phyloP scores from a whole-genome alignment of 805 yeast genomes.

The Barnettozyma sp. region DNA sequence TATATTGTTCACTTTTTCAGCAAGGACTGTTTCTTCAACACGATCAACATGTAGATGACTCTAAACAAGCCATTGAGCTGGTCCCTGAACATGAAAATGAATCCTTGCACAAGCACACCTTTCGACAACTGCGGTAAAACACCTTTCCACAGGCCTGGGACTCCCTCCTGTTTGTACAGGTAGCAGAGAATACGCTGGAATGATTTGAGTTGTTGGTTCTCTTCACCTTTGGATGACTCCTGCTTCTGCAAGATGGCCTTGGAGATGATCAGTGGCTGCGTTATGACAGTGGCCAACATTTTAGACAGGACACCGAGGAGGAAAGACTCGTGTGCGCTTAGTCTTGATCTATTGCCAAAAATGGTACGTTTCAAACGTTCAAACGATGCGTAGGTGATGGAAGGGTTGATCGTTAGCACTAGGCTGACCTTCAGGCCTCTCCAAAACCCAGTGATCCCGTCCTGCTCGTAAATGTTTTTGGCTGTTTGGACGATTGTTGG shows the following conservation, averaged over 20 bases:
- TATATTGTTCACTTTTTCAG: background rate
- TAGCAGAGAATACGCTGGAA: constrained; percentile 59
- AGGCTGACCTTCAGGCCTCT: constrained; percentile 75
- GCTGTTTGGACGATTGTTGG: constrained; percentile 36
- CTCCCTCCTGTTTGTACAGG: constrained; percentile 58
- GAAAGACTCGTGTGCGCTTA: constrained; percentile 61
- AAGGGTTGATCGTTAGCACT: constrained; percentile 74
- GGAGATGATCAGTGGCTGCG: constrained; percentile 81
- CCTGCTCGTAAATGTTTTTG: constrained; percentile 47
- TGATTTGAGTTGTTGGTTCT: constrained; percentile 39
- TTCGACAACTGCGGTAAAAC: constrained; percentile 71
- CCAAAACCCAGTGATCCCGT: constrained; percentile 73
- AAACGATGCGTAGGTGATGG: constrained; percentile 78
- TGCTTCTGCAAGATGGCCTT: constrained; percentile 70
- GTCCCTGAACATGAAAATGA: constrained; percentile 64
- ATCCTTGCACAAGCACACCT: constrained; percentile 80
- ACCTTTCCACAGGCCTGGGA: constrained; percentile 69
- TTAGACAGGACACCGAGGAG: constrained; percentile 74
- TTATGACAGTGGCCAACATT: constrained; percentile 68
- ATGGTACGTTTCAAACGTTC: constrained; percentile 56
- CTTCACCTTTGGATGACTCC: constrained; percentile 4
- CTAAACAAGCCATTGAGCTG: constrained; percentile 22
- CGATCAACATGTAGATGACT: constrained; percentile 8
- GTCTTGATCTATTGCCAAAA: constrained; percentile 27
- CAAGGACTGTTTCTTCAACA: background rate